Base-by-base conservation (phyloP, 2,329 filamentous ascomycete species). In the Chalara sp. region DNA sequence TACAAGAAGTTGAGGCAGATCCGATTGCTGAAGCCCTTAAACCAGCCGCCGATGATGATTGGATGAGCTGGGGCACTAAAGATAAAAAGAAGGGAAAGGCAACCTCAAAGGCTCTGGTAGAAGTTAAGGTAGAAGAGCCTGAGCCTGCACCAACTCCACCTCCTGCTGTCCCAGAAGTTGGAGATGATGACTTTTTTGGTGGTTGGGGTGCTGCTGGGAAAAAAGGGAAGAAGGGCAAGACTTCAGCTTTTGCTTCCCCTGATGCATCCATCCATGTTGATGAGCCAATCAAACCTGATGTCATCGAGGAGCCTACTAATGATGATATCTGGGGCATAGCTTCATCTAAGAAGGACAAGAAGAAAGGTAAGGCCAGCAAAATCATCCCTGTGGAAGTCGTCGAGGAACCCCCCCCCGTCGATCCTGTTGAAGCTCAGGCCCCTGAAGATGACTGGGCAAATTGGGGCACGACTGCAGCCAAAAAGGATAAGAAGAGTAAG, bases 371-470 rank as follows among this genome's bases (percentile, higher is more conserved):
- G 42, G 78, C 74, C 50, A 65, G 63, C 52, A 76, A 73, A 60
- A 80, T 79, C 59, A 67, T 70, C 11, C 69, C 73, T 6, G 63
- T 75, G 29, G 73, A 78, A 40, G 63, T 73, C 43, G 70, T 72
- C 31, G 72, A 72, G 43, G 69, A 70, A 52, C 70, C 72, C 35
- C 67, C 75, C 56, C 72, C 70, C 50, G 68, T 72, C 8, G 57
- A 59, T 29, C 56, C 56, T 30, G 70, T 75, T 53, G 72, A 74
- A 60, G 61, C 63, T 49, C 71, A 72, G 61, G 69, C 67, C 57
- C 65, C 65, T 63, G 68, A 74, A 60, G 66, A 71, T 61, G 68
- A 74, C 75, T 21, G 21, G 21, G 21, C 21, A 21, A 21, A 21
- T 21, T 70, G 72, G 70, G 61, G 60, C 44, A 50, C 50, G 54